Evolutionary conservation across 371 early-diverging fungal species (phyloP).

Genomic region (Rhizomucor pusillus): DNA sequence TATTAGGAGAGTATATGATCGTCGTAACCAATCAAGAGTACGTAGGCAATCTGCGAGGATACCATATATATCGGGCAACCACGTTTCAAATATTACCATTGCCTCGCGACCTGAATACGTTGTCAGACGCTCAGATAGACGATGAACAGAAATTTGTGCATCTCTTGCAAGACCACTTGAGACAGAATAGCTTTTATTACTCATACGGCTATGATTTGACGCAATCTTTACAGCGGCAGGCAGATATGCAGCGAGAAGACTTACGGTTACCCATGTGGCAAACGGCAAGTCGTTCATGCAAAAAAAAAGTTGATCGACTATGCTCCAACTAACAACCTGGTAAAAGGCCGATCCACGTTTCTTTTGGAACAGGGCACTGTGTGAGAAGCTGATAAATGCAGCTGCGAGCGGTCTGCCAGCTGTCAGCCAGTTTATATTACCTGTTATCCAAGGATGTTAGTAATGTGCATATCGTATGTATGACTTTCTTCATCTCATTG

Average conservation of each 20-base stretch:
- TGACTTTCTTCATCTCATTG: not conserved
- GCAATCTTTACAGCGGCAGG: constrained; percentile 72
- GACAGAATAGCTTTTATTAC: constrained; percentile 70
- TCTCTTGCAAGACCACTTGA: constrained; percentile 66
- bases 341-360: constrained; percentile 79
- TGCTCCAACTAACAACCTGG: not conserved
- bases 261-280: constrained; percentile 19
- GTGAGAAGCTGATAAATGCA: constrained; percentile 55
- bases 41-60: constrained; percentile 58
- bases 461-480: not conserved
- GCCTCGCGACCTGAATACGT: constrained; percentile 39
- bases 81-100: constrained; percentile 75
- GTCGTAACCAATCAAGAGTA: constrained; percentile 75
- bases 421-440: constrained; percentile 78
- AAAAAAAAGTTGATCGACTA: not conserved
- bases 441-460: constrained; percentile 89
- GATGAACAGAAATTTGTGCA: constrained; percentile 78
- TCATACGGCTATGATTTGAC: constrained; percentile 85
- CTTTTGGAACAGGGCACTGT: constrained; percentile 84
- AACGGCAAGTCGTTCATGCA: constrained; percentile 20
- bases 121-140: constrained; percentile 26
- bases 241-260: constrained; percentile 4
- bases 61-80: constrained; percentile 73
- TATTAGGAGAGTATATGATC: constrained; percentile 53
- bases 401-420: constrained; percentile 15